Evolutionary conservation across 495 filamentous ascomycete genomes (phyloP), one percentile per base, ranked within the genome.

Genomic region (Melanomma pulvis-pyrius): DNA sequence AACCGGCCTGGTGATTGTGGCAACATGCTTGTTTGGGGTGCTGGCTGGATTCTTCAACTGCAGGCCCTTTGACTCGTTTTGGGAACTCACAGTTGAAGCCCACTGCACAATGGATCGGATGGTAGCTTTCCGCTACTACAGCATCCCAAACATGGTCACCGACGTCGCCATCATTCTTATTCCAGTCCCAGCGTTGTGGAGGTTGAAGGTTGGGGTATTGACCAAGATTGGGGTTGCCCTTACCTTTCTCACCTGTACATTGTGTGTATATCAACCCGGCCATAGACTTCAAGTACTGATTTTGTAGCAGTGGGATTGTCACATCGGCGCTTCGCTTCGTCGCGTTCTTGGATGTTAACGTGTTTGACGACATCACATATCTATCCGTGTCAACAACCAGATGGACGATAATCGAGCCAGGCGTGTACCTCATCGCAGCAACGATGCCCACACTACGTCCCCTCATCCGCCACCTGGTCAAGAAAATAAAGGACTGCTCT

Each of bases 141-240:
- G 65, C 29, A 53, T 68, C 17, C 65, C 65, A 1, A 68, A 63
- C 34, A 58, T 68, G 15, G 52, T 51, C 24, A 63, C 65, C n/a
- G 59, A 68, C 30, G 46, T 49, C 22, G 36, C 55, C 36, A 56
- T 68, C 7, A 8, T 68, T 8, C 0, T 68, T 21, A 26, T 63
- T 12, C 59, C 65, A 24, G 41, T 63, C 13, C 59, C 65, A 13
- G 47, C 53, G 8, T 12, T 68, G 26, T 63, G 51, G 39, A 44
- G 24, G 15, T 24, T 68, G n/a, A 36, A 59, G 2, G 52, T 63
- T 12, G 53, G 54, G n/a, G 6, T 54, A 8, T 26, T 50, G 59
- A 36, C 36, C 1, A 68, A 68, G 47, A 22, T 63, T 12, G 65
- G 59, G 5, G 17, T 68, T 2, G 30, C 36, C 41, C 7, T 68